Evolutionary conservation across 495 filamentous ascomycete species (phyloP), one percentile per base, ranked within the genome.

Genomic region (Daldinia bambusicola): DNA sequence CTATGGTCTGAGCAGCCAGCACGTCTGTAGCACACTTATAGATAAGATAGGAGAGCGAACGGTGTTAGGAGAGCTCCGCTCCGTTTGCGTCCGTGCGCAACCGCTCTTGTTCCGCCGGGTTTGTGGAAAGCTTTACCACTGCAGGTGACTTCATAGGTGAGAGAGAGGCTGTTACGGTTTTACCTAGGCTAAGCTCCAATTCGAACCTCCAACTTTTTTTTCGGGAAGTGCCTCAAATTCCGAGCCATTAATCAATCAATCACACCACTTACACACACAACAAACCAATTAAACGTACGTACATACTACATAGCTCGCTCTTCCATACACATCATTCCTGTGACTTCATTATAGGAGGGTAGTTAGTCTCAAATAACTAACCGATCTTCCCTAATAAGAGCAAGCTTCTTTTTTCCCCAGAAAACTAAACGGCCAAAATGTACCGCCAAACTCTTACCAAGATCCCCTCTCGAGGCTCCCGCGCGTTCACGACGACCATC

Each of bases 381-480:
- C 37, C 20, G 22, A 52, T 22, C 14, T 6, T 26, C n/a, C 16
- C 37, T 48, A 18, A 59, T 55, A 55, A 45, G 18, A 38, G 37
- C 26, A 12, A 18, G 30, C 30, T 60, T 18, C 37, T 22, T 22
- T 22, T 22, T 8, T 37, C 53, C n/a, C n/a, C 18, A 51, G 22
- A 18, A 56, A 56, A 16, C 32, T 14, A 51, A 22, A 71, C 70
- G 75, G 43, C 53, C 76, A 85, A 57, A 36, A 94, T 94, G 91
- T 83, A 90, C 73, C 89, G 90, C 71, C 89, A 89, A 80, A 81
- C 84, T 51, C 72, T 91, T 74, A 79, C 83, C 79, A 87, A 87
- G 80, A 83, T 87, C 77, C 80, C 87, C 32, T 66, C 74, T 43
- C 80, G 82, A 69, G 84, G 74, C 69, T 77, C 78, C 78, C 83